A percentile compares a stretch with the other conserved stretches of the same genome.
Evolutionary conservation across 192 early-diverging fungal species (phyloP).

Genomic region (Funneliformis geosporum): DNA sequence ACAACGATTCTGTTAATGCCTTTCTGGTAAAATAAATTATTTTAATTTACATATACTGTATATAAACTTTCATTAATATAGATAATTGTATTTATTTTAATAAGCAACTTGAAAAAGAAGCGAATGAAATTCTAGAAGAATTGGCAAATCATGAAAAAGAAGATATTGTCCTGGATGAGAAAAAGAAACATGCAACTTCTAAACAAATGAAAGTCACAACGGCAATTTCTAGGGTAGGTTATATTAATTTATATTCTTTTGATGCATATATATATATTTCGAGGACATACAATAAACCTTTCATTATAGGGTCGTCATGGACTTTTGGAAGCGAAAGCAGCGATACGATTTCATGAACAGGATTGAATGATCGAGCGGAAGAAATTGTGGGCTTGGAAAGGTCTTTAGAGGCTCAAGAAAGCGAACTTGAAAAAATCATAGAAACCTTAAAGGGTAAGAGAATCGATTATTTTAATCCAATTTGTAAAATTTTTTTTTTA

Average conservation of each 20-base stretch:
- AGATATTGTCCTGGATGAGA: conserved; percentile 85
- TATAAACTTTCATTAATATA: not conserved
- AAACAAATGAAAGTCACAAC: conserved; percentile 80
- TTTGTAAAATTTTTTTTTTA: not conserved
- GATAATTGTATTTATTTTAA: not conserved
- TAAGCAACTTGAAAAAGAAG: conserved; percentile 56
- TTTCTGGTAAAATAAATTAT: not conserved
- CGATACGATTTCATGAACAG: conserved; percentile 68
- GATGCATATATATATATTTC: not conserved
- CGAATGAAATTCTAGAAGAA: conserved; percentile 56
- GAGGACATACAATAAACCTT: not conserved
- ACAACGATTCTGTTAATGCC: not conserved
- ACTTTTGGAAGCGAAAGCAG: conserved; percentile 61
- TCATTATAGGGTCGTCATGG: conserved; percentile 53
- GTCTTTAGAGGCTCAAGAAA: conserved; percentile 66
- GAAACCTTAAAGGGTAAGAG: conserved; percentile 60
- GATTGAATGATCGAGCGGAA: conserved; percentile 57
- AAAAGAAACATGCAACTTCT: conserved; percentile 73
- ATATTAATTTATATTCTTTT: not conserved
- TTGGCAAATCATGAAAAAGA: conserved; percentile 67
- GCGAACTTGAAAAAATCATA: conserved; percentile 73
- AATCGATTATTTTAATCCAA: not conserved
- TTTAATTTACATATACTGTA: not conserved
- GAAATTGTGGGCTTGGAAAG: conserved; percentile 68
- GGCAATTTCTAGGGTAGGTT: conserved; percentile 60